These are phyloP conservation scores for Suillus ampliporus DNA, from an alignment of 768 basidiomycete species.

Conservation along the genomic window DNA sequence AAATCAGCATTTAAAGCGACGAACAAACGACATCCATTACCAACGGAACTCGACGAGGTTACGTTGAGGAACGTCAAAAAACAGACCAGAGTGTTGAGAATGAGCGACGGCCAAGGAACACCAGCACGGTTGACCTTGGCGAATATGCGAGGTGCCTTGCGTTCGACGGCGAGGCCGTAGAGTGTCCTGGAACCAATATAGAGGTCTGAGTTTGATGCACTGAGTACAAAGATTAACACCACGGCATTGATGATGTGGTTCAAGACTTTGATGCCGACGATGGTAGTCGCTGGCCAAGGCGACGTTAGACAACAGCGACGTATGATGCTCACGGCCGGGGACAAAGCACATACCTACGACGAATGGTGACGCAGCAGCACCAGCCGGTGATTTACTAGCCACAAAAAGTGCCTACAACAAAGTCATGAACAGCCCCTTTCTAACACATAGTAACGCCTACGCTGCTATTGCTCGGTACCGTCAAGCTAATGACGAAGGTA, in stretches of 20 bases:
- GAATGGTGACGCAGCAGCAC: constrained; percentile 41
- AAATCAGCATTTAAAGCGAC: not conserved
- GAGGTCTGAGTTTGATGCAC: constrained; percentile 61
- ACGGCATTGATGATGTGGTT: constrained; percentile 46
- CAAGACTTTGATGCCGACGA: constrained; percentile 53
- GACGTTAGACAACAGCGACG: constrained; percentile 44
- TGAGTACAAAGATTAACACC: constrained; percentile 53
- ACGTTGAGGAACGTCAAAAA: constrained; percentile 64
- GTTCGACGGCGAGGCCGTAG: constrained; percentile 52
- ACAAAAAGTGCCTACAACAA: constrained; percentile 32
- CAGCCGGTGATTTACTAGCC: constrained; percentile 32
- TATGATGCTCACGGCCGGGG: constrained; percentile 34
- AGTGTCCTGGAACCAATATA: constrained; percentile 56
- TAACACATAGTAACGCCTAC: constrained; percentile 30
- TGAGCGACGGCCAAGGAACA: constrained; percentile 44
- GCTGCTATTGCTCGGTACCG: constrained; percentile 45
- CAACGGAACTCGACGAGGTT: constrained; percentile 53
- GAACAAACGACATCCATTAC: constrained; percentile 29
- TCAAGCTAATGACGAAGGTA: constrained; percentile 46
- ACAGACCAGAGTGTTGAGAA: constrained; percentile 61
- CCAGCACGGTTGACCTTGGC: constrained; percentile 40
- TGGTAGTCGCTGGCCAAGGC: constrained; percentile 37
- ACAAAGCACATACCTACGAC: constrained; percentile 47
- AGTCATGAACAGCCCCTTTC: constrained; percentile 14
- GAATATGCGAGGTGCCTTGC: constrained; percentile 51